Evolutionary conservation across 139 green algal species (phyloP).

Genomic region (Micromonas commoda): DNA sequence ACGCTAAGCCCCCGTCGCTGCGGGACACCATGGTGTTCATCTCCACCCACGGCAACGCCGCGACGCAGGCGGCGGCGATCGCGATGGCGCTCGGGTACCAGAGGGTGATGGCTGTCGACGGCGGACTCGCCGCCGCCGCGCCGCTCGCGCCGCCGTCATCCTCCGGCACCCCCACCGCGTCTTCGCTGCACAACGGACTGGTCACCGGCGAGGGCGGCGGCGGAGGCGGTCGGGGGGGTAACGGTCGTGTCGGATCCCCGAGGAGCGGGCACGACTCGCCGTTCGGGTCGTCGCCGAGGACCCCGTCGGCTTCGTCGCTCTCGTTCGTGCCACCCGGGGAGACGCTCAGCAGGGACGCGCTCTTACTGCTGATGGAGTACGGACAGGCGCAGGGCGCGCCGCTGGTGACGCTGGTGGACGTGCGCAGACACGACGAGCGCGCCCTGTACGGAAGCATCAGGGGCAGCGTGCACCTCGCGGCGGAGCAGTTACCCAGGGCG

Average conservation of each 20-base stretch:
- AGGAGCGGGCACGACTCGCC: too few species aligned
- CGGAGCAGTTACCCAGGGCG: conserved; percentile 5
- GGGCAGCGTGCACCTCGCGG: neutral
- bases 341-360: neutral
- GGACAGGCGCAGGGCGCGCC: neutral
- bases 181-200: too few species aligned
- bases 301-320: neutral
- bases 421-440: conserved; percentile 5
- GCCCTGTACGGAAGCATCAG: neutral
- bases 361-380: conserved; percentile 2
- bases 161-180: neutral
- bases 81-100: conserved; percentile 5
- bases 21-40: conserved; percentile 7
- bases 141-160: neutral
- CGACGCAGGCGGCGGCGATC: neutral
- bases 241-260: too few species aligned
- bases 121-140: neutral
- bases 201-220: too few species aligned
- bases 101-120: neutral
- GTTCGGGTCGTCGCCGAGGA: neutral
- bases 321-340: neutral
- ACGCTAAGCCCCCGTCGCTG: neutral
- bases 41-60: neutral
- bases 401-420: conserved; percentile 4
- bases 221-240: too few species aligned